Percentiles rank a stretch among this genome's conserved stretches.
These are phyloP conservation scores for Phanerochaete carnosa DNA, from an alignment of 768 basidiomycete genomes.

Conservation along the genomic window DNA sequence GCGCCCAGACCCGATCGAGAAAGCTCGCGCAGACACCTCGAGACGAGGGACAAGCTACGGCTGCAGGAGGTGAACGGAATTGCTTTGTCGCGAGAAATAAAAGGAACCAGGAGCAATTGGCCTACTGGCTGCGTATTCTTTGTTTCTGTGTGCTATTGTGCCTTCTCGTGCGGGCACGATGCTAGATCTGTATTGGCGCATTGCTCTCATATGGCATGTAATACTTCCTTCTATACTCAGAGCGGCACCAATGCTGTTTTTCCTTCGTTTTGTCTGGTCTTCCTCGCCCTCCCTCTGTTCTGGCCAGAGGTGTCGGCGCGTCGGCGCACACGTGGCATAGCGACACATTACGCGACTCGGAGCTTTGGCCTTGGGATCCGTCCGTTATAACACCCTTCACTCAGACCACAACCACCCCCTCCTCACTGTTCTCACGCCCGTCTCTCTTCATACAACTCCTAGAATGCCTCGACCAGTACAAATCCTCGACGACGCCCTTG, in stretches of 20 bases:
- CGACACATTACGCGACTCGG: constrained; percentile 2
- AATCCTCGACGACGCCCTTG: constrained; percentile 77
- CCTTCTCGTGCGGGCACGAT: too few relatives aligned
- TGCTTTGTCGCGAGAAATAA: too few relatives aligned
- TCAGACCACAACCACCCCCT: neutral
- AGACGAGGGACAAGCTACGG: too few relatives aligned
- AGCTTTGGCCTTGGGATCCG: neutral
- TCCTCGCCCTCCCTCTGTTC: neutral
- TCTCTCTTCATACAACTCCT: constrained; percentile 3
- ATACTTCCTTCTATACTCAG: too few relatives aligned
- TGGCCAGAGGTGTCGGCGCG: neutral
- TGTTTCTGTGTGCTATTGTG: too few relatives aligned
- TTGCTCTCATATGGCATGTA: too few relatives aligned
- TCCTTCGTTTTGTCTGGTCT: neutral
- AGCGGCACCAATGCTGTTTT: neutral
- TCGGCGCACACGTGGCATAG: neutral
- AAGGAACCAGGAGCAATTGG: too few relatives aligned
- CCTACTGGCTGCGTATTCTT: too few relatives aligned
- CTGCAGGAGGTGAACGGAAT: too few relatives aligned
- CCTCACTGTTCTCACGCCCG: neutral
- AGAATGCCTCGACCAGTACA: constrained; percentile 30
- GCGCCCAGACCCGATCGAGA: too few relatives aligned
- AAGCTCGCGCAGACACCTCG: too few relatives aligned
- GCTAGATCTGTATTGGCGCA: too few relatives aligned
- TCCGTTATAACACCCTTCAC: neutral